phyloP scores from a whole-genome alignment of 1,284 basidiomycete species.

The Pseudozyma sp. region DNA sequence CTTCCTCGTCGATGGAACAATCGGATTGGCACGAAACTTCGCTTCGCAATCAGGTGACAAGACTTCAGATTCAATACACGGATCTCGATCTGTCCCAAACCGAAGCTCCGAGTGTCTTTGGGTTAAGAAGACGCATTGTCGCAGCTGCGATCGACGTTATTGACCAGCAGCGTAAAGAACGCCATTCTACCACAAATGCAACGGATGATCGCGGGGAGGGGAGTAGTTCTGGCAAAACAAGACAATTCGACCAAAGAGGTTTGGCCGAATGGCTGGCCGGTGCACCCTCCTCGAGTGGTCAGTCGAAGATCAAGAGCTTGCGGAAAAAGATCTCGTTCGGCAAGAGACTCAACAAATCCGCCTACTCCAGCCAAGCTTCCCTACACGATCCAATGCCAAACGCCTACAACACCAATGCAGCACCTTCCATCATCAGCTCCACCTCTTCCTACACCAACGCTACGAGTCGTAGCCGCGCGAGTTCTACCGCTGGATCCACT shows the following conservation, averaged over 20 bases:
- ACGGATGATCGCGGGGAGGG: neutral
- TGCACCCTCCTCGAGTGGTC: conserved; percentile 5
- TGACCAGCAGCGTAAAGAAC: neutral
- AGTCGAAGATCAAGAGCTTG: conserved; percentile 36
- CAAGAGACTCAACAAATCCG: conserved; percentile 20
- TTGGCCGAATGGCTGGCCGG: conserved; percentile 25
- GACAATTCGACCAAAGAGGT: conserved; percentile 14
- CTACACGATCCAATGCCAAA: conserved; percentile 30
- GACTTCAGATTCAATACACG: conserved; percentile 29
- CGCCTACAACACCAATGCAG: neutral
- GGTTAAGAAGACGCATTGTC: conserved; percentile 36
- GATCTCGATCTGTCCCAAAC: conserved; percentile 31
- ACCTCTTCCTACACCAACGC: neutral
- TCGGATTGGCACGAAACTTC: conserved; percentile 35
- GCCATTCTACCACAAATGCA: neutral
- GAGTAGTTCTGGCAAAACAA: neutral
- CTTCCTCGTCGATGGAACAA: conserved; percentile 34
- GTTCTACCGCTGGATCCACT: conserved; percentile 1
- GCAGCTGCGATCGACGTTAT: conserved; percentile 38
- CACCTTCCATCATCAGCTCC: too few species aligned
- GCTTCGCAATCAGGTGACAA: conserved; percentile 39
- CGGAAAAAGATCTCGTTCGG: conserved; percentile 44
- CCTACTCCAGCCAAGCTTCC: conserved; percentile 3
- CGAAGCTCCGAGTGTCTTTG: conserved; percentile 41
- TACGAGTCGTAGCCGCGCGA: conserved; percentile 6